Conservation (phyloP, 2,329 filamentous ascomycete species). For the Lachnellula hyalina region DNA sequence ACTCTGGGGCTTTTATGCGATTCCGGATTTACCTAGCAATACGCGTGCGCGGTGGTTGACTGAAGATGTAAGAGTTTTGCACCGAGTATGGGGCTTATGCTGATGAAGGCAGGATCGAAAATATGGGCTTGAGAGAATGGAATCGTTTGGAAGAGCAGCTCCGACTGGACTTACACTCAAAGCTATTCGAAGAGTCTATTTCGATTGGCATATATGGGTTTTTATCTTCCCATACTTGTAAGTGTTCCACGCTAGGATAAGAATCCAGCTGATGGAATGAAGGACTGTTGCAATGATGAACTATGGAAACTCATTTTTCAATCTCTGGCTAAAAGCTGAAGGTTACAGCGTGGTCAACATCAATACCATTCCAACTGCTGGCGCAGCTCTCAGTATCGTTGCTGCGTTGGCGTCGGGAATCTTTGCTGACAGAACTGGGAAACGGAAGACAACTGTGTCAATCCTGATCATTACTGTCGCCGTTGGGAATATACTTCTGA, state of each 20-base stretch:
- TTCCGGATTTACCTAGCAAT: conserved; percentile 11
- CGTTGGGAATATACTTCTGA: conserved; percentile 2
- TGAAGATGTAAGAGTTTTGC: no score
- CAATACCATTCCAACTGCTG: conserved; percentile 4
- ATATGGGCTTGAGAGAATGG: conserved; percentile 7
- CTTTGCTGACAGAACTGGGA: conserved; percentile 2
- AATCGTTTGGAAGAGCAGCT: background rate
- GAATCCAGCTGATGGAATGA: background rate
- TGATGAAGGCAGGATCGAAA: conserved; percentile 38
- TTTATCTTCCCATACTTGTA: conserved; percentile 8
- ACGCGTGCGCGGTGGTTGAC: conserved; percentile 10
- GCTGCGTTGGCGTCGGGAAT: background rate
- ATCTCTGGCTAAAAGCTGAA: conserved; percentile 6
- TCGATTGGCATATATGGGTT: conserved; percentile 30
- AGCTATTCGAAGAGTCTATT: conserved; percentile 16
- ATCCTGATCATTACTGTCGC: background rate
- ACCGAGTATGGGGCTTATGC: no score
- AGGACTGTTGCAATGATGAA: background rate
- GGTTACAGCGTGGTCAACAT: conserved; percentile 2
- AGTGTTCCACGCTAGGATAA: conserved; percentile 20
- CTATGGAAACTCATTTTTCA: conserved; percentile 1
- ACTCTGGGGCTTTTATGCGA: conserved; percentile 20
- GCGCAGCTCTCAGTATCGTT: conserved; percentile 1
- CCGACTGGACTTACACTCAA: conserved; percentile 1
- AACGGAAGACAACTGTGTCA: background rate